phyloP scores from a whole-genome alignment of 2,329 filamentous ascomycete species.

The Dothiorella sarmentorum region DNA sequence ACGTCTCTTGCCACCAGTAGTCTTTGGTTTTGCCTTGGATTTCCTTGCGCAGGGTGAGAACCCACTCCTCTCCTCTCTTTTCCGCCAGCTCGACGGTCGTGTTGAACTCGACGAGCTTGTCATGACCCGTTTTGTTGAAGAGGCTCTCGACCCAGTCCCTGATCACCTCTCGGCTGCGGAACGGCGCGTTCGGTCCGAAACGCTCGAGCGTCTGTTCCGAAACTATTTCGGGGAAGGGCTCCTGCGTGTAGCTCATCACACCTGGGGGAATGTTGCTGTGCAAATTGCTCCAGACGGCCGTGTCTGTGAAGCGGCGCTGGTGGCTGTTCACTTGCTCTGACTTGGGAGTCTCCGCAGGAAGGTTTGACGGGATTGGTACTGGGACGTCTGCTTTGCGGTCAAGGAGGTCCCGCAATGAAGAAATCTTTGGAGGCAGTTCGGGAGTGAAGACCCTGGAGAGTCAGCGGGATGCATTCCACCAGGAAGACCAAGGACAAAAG shows the following conservation, averaged over 20 bases:
- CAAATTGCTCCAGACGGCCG: constrained; percentile 54
- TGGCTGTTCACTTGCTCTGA: constrained; percentile 14
- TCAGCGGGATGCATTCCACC: neutral
- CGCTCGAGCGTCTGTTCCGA: constrained; percentile 43
- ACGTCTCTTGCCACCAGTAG: constrained; percentile 40
- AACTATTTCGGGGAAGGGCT: constrained; percentile 48
- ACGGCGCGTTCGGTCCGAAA: constrained; percentile 59
- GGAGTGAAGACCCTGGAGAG: constrained; percentile 26
- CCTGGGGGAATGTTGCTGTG: constrained; percentile 61
- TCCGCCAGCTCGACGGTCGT: constrained; percentile 31
- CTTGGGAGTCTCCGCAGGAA: constrained; percentile 25
- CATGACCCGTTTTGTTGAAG: constrained; percentile 32
- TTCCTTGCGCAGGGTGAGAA: constrained; percentile 27
- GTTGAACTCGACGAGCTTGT: constrained; percentile 36
- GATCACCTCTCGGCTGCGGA: constrained; percentile 59
- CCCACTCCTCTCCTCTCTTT: constrained; percentile 27
- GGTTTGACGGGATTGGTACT: constrained; percentile 21
- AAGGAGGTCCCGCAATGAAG: constrained; percentile 18
- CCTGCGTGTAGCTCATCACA: constrained; percentile 61
- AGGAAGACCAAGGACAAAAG: fast-evolving
- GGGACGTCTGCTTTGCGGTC: constrained; percentile 24
- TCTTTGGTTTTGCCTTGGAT: constrained; percentile 19
- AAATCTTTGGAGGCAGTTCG: constrained; percentile 23
- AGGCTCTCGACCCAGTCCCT: constrained; percentile 53
- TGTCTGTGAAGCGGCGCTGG: constrained; percentile 27